These are phyloP conservation scores for Hypocreales sp. DNA, from an alignment of 2,329 filamentous ascomycete genomes.

Conservation along the genomic window DNA sequence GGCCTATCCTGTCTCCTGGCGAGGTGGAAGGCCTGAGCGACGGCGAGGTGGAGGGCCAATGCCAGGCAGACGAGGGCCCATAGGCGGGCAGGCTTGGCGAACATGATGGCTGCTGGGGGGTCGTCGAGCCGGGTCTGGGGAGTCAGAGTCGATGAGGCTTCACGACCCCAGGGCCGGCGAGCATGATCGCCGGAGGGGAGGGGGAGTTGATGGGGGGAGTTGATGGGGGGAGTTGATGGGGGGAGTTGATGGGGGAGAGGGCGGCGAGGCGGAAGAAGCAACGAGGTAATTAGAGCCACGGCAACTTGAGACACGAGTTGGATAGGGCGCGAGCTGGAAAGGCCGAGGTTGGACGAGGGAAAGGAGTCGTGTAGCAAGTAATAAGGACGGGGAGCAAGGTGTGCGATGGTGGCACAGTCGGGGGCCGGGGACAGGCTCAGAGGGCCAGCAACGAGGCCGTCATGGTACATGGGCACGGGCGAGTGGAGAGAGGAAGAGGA, in stretches of 20 bases:
- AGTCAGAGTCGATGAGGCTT: conserved; percentile 7
- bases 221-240: background rate
- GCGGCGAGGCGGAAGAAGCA: background rate
- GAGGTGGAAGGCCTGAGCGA: conserved; percentile 16
- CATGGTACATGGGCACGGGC: too few species aligned
- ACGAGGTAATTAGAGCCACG: conserved; percentile 2
- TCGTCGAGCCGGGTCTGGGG: conserved; percentile 1
- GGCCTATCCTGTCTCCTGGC: conserved; percentile 18
- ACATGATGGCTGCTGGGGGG: conserved; percentile 14
- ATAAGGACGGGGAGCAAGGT: too few species aligned
- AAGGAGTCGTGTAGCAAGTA: too few species aligned
- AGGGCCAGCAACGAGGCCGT: too few species aligned
- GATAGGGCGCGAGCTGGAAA: background rate
- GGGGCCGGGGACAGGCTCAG: too few species aligned
- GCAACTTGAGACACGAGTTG: background rate
- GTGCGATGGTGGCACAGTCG: too few species aligned
- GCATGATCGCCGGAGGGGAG: conserved; percentile 6
- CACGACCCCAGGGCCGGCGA: conserved; percentile 4
- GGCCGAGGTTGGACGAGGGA: conserved; percentile 1
- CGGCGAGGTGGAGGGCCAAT: conserved; percentile 20
- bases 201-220: too few species aligned
- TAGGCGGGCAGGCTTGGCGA: conserved; percentile 15
- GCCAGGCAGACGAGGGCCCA: conserved; percentile 24
- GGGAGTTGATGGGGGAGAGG: background rate
- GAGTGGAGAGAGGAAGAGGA: too few species aligned